A percentile compares a stretch with the other conserved stretches of the same genome.
phyloP scores from a whole-genome alignment of 495 filamentous ascomycete genomes.

The Antarctomyces pellizariae region DNA sequence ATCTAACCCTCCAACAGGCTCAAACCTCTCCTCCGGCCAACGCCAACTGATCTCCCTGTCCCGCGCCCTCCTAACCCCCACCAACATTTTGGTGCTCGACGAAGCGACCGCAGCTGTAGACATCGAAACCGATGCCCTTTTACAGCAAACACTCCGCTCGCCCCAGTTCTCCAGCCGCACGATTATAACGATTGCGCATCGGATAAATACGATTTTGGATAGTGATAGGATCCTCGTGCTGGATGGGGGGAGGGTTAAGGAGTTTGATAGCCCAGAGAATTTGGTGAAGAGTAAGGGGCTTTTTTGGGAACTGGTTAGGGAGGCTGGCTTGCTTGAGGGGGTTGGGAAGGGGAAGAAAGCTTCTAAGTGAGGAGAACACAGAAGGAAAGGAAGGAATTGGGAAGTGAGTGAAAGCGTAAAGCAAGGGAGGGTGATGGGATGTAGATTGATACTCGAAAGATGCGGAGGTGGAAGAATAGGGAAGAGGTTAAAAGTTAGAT shows the following conservation, averaged over 20 bases:
- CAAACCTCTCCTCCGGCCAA: slow-evolving; percentile 73
- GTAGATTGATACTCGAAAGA: too few species aligned
- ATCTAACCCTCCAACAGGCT: slow-evolving; percentile 21
- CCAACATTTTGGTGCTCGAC: slow-evolving; percentile 90
- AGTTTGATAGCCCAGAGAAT: slow-evolving; percentile 48
- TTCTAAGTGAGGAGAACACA: too few species aligned
- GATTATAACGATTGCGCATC: slow-evolving; percentile 93
- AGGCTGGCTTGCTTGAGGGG: slow-evolving; percentile 11
- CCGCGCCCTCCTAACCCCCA: slow-evolving; percentile 78
- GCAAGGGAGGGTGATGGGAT: too few species aligned
- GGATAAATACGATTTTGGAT: slow-evolving; percentile 92
- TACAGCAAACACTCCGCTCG: slow-evolving; percentile 40
- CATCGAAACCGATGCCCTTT: slow-evolving; percentile 75
- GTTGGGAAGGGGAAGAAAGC: slow-evolving; percentile 1
- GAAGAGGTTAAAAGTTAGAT: too few species aligned
- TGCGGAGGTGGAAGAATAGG: too few species aligned
- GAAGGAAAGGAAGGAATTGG: too few species aligned
- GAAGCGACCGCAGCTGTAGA: slow-evolving; percentile 96
- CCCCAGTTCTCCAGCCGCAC: slow-evolving; percentile 65
- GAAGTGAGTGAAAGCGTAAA: too few species aligned
- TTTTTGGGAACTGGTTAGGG: slow-evolving; percentile 12
- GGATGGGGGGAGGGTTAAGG: slow-evolving; percentile 46
- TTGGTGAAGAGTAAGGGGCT: slow-evolving; percentile 28
- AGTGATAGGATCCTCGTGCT: slow-evolving; percentile 80
- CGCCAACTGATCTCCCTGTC: slow-evolving; percentile 85